Base-by-base conservation (phyloP, 176 grass and related monocot species). In the Cocos nucifera region DNA sequence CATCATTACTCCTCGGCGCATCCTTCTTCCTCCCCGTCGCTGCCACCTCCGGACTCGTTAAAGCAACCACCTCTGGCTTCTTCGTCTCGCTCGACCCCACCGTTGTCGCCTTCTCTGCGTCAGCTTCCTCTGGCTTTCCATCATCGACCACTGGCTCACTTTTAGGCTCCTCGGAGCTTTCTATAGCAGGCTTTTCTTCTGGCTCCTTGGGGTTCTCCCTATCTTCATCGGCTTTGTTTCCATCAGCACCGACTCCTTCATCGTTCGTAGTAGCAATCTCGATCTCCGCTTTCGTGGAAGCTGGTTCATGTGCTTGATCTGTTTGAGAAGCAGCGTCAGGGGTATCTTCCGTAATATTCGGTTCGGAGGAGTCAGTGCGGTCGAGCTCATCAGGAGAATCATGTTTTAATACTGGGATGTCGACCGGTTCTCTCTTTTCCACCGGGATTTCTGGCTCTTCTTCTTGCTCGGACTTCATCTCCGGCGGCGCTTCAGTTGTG, bases 11-110 rank as follows among this genome's bases (percentile, higher is more conserved):
- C 10, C 20, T 35, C 4, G 18, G 27, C 28, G 25, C 51, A 26
- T 54, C 65, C 19, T 56, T 56, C 65, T 68, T 56, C 53, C 53
- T 35, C 53, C 50, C 28, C 65, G 17, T 56, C 18, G 27, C 53
- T 53, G 21, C 5, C n/a, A 17, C 65, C 51, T 15, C 56, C 56
- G 22, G 10, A 2, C 28, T 30, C 28, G 4, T 30, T 4, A 30
- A 30, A 30, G 28, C 28, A 5, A 30, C 5, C 10, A 17, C 65
- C 8, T 44, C 35, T 14, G 35, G 35, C 19, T 39, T 56, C 65
- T 68, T 68, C 65, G 16, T 35, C 53, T 23, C 12, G 52, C 19
- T 56, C 52, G 27, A 28, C 65, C 15, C 5, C n/a, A 48, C 53
- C 53, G 24, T 9, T 5, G 24, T 6, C 3, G 25, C 16, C 57